Percentiles rank a stretch among this genome's conserved stretches.
Conservation (phyloP, 139 green algal species). For the Chlamydomonas incerta region DNA sequence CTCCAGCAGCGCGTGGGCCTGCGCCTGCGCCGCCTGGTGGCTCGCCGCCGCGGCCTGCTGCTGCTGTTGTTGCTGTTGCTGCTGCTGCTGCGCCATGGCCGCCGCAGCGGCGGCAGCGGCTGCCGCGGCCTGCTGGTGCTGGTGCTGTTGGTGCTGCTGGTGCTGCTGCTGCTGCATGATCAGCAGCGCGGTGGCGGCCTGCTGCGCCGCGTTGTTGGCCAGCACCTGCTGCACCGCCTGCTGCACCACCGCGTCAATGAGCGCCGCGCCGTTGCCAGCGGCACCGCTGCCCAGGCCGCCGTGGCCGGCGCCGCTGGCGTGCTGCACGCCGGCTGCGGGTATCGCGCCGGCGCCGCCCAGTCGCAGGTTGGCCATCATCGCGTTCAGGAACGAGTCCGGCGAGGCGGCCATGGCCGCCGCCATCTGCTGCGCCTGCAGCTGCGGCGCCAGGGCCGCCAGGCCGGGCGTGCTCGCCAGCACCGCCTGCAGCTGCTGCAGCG, state of each 20-base stretch:
- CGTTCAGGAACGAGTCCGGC: background rate
- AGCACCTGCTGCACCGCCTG: conserved; percentile 41
- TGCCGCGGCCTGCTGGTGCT: conserved; percentile 16
- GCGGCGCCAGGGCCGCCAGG: background rate
- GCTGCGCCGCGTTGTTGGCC: conserved; percentile 37
- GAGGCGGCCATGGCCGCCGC: background rate
- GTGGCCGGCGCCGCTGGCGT: background rate
- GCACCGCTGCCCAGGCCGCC: no score
- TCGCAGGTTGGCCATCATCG: conserved; percentile 17
- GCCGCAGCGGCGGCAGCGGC: background rate
- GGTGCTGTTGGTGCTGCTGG: conserved; percentile 41
- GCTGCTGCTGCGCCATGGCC: background rate
- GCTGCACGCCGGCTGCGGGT: background rate
- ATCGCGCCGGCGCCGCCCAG: background rate
- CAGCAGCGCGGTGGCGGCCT: conserved; percentile 5
- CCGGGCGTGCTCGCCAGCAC: background rate
- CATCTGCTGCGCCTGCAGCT: background rate
- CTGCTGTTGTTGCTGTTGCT: conserved; percentile 33
- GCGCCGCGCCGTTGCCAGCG: background rate
- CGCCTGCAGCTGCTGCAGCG: conserved; percentile 31
- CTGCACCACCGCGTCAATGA: conserved; percentile 21
- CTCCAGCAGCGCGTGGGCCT: conserved; percentile 17
- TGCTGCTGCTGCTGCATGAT: conserved; percentile 4
- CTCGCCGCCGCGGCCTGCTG: background rate
- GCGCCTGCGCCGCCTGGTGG: conserved; percentile 11